A percentile compares a stretch with the other conserved stretches of the same genome.
phyloP scores from a whole-genome alignment of 192 early-diverging fungal genomes.

The Backusella tuberculispora region DNA sequence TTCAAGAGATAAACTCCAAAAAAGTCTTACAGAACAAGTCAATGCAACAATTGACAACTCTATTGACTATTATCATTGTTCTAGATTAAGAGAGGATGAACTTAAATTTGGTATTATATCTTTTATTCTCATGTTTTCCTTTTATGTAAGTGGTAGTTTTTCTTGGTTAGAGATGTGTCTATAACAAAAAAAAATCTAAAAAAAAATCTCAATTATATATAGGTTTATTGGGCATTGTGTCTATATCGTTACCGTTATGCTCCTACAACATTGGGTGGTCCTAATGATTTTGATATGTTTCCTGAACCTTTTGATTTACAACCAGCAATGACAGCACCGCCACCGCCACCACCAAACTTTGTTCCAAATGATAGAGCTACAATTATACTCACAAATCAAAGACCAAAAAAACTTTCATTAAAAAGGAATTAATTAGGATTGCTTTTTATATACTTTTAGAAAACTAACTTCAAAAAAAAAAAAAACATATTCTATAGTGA shows the following conservation, averaged over 20 bases:
- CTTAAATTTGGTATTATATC: constrained; percentile 36
- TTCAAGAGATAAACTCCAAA: constrained; percentile 2
- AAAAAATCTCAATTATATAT: neutral
- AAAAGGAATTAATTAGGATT: neutral
- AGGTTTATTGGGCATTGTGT: constrained; percentile 28
- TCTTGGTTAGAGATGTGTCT: neutral
- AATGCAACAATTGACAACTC: neutral
- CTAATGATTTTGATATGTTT: neutral
- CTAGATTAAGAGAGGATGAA: constrained; percentile 36
- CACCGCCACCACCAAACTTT: neutral
- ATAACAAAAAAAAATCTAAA: neutral
- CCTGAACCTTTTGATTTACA: neutral
- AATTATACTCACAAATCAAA: constrained; percentile 1
- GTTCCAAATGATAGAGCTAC: neutral
- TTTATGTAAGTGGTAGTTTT: constrained; percentile 41
- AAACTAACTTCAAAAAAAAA: too few relatives aligned
- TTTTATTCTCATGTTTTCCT: constrained; percentile 31
- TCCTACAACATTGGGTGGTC: neutral
- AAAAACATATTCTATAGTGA: too few relatives aligned
- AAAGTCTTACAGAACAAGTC: neutral
- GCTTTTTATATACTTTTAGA: too few relatives aligned
- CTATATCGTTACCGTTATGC: neutral
- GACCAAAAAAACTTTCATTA: neutral
- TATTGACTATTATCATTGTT: constrained; percentile 37
- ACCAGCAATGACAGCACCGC: neutral